Evolutionary conservation across 768 basidiomycete species (phyloP), one percentile per base, ranked within the genome.

Genomic region (Solioccasus polychromus): DNA sequence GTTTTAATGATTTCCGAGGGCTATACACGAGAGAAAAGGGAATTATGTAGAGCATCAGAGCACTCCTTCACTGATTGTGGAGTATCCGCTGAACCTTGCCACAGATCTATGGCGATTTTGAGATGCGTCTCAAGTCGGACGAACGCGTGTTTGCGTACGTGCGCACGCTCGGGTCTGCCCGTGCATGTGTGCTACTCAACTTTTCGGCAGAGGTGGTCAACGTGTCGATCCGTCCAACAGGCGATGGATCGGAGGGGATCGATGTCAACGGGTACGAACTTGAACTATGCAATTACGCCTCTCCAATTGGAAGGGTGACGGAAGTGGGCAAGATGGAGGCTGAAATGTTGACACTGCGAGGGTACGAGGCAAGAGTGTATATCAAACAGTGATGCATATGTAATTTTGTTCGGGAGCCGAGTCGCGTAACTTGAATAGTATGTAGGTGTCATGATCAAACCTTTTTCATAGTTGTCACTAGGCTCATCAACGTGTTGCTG

Each of bases 51-150:
- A 5, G 30, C 5, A 9, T 5, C 30, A 31, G 11, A 31, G n/a
- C 30, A 4, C 30, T 17, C n/a, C n/a, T 17, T 3, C 32, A 18
- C 17, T 15, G 7, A 6, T 17, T 10, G 11, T 6, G 7, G 11
- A 26, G 11, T 11, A 26, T 26, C 6, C 11, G 11, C 26, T 26
- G 26, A 26, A n/a, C 26, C 6, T 26, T 11, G 11, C 11, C 26
- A 6, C 23, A 83, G 82, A 72, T 79, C 3, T 81, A 80, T 56
- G 87, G 87, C 14, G 71, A 75, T 30, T 89, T 85, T 54, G 54
- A 60, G 6, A 71, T 79, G 26, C 58, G 83, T 4, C 70, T 75
- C 8, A 57, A 65, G 1, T 57, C 58, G 0, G 67, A 85, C 55
- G 69, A 77, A 22, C 53, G 72, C 22, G 72, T 81, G 18, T 80